Percentiles rank a stretch among this genome's conserved stretches.
Conservation (phyloP, 257 asterid species). For the Solanum clarkiae region DNA sequence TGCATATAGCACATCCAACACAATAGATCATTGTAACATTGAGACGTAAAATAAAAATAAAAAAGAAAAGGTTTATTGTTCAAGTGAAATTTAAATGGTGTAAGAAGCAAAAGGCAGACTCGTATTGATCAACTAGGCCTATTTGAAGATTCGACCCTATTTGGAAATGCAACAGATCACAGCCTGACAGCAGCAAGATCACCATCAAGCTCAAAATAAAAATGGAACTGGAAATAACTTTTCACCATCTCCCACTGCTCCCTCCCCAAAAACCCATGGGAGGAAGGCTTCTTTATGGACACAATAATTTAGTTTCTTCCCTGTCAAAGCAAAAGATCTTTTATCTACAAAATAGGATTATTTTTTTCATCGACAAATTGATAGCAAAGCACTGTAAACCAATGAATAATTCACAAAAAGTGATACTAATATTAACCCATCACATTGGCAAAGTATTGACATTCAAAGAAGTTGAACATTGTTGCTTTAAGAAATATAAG, state of each 20-base stretch:
- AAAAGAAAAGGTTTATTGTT: not conserved
- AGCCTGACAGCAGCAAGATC: too few species aligned
- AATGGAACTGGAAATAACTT: not conserved
- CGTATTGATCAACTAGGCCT: too few species aligned
- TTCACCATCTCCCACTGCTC: not conserved
- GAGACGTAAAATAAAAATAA: not conserved
- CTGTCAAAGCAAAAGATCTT: not conserved
- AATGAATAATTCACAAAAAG: not conserved
- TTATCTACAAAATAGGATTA: not conserved
- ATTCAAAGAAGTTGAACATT: not conserved
- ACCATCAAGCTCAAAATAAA: not conserved
- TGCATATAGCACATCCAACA: not conserved
- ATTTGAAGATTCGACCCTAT: too few species aligned
- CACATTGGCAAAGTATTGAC: not conserved
- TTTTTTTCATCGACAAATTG: not conserved
- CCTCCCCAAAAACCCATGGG: not conserved
- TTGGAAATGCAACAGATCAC: too few species aligned
- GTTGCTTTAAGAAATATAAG: not conserved
- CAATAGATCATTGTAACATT: not conserved
- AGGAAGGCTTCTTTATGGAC: not conserved
- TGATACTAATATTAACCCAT: not conserved
- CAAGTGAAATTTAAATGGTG: not conserved
- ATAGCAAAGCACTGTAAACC: not conserved
- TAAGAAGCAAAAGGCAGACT: not conserved
- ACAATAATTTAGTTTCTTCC: not conserved